A percentile compares a stretch with the other conserved stretches of the same genome.
These are phyloP conservation scores for Aspergillus bombycis DNA, from an alignment of 2,329 filamentous ascomycete genomes.

Conservation along the genomic window DNA sequence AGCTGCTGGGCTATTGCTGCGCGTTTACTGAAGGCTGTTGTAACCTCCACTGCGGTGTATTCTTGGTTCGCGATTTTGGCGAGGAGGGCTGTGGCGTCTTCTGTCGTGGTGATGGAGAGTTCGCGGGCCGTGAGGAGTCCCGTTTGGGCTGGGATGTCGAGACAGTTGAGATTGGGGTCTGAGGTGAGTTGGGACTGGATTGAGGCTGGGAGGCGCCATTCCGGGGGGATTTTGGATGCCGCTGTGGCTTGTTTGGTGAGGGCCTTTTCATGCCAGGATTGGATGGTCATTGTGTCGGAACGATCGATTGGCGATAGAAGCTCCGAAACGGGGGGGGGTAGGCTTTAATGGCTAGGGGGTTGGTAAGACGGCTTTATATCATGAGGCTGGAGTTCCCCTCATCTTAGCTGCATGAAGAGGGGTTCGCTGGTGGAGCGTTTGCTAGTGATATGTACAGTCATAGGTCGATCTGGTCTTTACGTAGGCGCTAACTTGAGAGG, in stretches of 20 bases:
- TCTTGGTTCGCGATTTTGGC: background rate
- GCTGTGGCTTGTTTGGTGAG: background rate
- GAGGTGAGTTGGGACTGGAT: background rate
- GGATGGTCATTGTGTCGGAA: background rate
- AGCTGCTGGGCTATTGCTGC: conserved; percentile 2
- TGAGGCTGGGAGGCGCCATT: background rate
- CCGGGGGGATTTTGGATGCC: background rate
- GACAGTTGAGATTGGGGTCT: background rate
- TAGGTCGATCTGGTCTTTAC: too few species aligned
- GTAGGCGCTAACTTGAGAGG: too few species aligned
- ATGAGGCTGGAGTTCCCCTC: too few species aligned
- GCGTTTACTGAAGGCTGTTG: background rate
- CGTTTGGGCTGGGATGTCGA: background rate
- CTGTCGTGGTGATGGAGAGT: too few species aligned
- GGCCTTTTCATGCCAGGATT: background rate
- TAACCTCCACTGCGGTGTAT: background rate
- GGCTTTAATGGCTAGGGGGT: too few species aligned
- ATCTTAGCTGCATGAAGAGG: too few species aligned
- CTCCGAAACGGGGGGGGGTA: too few species aligned
- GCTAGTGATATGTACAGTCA: too few species aligned
- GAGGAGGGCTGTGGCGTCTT: background rate
- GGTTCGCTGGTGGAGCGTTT: too few species aligned
- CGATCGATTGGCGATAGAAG: too few species aligned
- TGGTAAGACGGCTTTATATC: too few species aligned
- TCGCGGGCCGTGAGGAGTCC: too few species aligned